These are phyloP conservation scores for Saussurea involucrata DNA, from an alignment of 129 eudicot genomes.

Conservation along the genomic window DNA sequence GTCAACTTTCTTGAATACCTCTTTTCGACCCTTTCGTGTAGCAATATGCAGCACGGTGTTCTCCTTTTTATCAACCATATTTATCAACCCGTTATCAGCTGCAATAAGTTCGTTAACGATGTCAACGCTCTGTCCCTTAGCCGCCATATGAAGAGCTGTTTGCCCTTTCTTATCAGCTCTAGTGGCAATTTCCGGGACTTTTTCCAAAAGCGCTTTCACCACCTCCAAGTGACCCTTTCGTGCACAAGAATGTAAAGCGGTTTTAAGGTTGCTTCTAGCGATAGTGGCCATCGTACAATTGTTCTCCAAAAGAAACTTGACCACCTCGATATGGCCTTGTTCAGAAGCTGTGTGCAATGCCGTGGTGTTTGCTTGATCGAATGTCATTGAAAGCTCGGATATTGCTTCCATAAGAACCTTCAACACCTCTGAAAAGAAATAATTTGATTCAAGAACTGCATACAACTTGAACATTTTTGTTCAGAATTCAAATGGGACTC, in stretches of 20 bases:
- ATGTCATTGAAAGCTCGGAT: slow-evolving; percentile 63
- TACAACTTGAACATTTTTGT: background rate
- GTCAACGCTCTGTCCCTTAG: slow-evolving; percentile 59
- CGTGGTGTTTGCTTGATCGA: slow-evolving; percentile 65
- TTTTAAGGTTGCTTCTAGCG: slow-evolving; percentile 61
- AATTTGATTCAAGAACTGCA: background rate
- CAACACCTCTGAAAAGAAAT: slow-evolving; percentile 48
- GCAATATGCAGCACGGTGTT: slow-evolving; percentile 73
- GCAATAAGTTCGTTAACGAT: slow-evolving; percentile 58
- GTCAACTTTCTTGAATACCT: slow-evolving; percentile 44
- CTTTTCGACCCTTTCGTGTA: slow-evolving; percentile 59
- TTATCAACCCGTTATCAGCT: slow-evolving; percentile 41
- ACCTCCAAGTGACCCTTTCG: slow-evolving; percentile 77
- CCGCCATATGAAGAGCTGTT: slow-evolving; percentile 91
- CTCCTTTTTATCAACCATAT: slow-evolving; percentile 51
- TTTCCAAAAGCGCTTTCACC: slow-evolving; percentile 46
- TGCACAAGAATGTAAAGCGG: slow-evolving; percentile 72
- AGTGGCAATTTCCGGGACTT: slow-evolving; percentile 45
- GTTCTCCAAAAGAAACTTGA: slow-evolving; percentile 60
- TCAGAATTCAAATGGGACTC: slow-evolving; percentile 10
- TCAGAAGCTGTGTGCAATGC: slow-evolving; percentile 70
- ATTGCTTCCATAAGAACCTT: slow-evolving; percentile 60
- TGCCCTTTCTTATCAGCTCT: slow-evolving; percentile 81
- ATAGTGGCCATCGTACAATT: slow-evolving; percentile 51
- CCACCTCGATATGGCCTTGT: slow-evolving; percentile 74